These are phyloP conservation scores for Tolypocladium ophioglossoides DNA, from an alignment of 2,329 filamentous ascomycete species.

Conservation along the genomic window DNA sequence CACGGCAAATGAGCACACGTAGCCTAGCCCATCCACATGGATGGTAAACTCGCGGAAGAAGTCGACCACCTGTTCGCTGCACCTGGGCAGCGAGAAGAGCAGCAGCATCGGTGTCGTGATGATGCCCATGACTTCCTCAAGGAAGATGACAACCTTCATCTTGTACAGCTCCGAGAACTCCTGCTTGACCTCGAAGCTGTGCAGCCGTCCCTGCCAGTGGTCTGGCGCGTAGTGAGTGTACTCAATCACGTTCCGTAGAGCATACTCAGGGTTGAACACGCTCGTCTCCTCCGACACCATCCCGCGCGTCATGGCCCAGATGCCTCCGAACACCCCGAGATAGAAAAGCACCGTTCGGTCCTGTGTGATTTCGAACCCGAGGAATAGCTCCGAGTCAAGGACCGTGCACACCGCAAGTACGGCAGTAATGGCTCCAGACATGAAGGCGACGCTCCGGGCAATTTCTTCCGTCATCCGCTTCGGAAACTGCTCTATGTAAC, in stretches of 20 bases:
- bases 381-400: conserved; percentile 82
- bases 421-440: conserved; percentile 76
- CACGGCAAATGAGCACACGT: conserved; percentile 94
- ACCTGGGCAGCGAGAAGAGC: conserved; percentile 75
- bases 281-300: conserved; percentile 78
- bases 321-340: conserved; percentile 67
- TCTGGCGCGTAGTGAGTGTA: conserved; percentile 87
- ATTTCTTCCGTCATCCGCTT: conserved; percentile 87
- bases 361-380: conserved; percentile 82
- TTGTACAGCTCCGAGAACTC: conserved; percentile 91
- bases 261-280: conserved; percentile 87
- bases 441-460: conserved; percentile 75
- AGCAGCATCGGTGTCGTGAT: conserved; percentile 85
- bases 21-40: conserved; percentile 89
- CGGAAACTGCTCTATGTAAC: conserved; percentile 92
- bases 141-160: conserved; percentile 80
- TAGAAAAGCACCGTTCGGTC: conserved; percentile 89
- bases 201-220: conserved; percentile 82
- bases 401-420: conserved; percentile 76
- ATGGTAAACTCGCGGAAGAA: conserved; percentile 98
- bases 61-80: conserved; percentile 87
- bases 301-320: conserved; percentile 77
- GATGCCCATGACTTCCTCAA: conserved; percentile 88
- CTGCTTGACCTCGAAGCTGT: conserved; percentile 83
- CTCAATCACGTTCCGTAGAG: conserved; percentile 77